These are phyloP conservation scores for Tylopilus balloui DNA, from an alignment of 768 basidiomycete genomes.

Conservation along the genomic window DNA sequence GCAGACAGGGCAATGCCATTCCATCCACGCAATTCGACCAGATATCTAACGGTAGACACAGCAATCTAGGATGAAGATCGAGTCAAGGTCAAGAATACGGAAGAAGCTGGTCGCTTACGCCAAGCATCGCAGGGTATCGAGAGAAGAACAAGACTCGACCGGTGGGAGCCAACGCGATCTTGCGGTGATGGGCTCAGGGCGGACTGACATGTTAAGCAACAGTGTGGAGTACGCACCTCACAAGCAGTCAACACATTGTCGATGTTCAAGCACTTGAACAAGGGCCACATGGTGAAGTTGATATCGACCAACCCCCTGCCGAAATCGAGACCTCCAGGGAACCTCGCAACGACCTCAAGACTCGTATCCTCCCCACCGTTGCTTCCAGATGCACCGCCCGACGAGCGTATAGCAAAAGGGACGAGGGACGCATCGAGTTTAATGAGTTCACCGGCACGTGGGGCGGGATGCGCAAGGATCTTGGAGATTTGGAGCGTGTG, in stretches of 20 bases:
- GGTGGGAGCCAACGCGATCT: constrained; percentile 85
- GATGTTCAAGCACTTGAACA: constrained; percentile 89
- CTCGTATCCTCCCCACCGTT: constrained; percentile 36
- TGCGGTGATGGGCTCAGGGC: not conserved
- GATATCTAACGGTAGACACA: constrained; percentile 85
- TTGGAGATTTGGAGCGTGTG: constrained; percentile 89
- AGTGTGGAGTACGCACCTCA: constrained; percentile 49
- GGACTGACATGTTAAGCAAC: not conserved
- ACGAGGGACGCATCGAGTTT: constrained; percentile 79
- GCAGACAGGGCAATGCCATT: constrained; percentile 79
- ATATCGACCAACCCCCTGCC: constrained; percentile 88
- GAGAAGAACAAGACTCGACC: constrained; percentile 87
- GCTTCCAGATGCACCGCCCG: constrained; percentile 36
- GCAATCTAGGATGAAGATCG: constrained; percentile 52
- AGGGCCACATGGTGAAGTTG: constrained; percentile 95
- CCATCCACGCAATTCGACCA: constrained; percentile 92
- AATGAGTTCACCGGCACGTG: constrained; percentile 81
- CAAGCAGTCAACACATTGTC: constrained; percentile 92
- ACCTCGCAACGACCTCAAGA: constrained; percentile 82
- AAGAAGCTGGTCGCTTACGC: constrained; percentile 40
- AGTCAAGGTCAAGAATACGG: not conserved
- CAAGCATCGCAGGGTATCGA: constrained; percentile 87
- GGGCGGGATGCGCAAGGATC: constrained; percentile 82
- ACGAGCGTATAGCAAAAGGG: constrained; percentile 37
- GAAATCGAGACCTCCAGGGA: constrained; percentile 92